Evolutionary conservation across 257 asterid species (phyloP), one percentile per base, ranked within the genome.

Genomic region (Scutellaria minor): DNA sequence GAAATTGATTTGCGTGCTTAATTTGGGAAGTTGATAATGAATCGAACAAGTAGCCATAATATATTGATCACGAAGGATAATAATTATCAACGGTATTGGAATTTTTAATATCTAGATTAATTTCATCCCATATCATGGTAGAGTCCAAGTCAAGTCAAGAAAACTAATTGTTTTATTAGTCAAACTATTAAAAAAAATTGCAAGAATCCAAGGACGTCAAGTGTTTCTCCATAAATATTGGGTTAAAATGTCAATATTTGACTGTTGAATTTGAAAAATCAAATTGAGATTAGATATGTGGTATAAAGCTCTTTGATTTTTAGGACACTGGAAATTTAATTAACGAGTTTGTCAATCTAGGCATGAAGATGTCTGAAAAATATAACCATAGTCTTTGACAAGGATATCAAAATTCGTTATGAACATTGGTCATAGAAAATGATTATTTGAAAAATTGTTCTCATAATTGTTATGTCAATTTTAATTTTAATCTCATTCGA

Each of bases 61-160:
- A 3, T 54, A 18, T 54, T 54, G 9, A 0, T 54, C 39, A 54
- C 39, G n/a, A 54, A 39, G 61, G 37, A 2, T 2, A 31, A 39
- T 6, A 39, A 13, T 0, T 13, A 22, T 8, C 41, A 42, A 62
- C 68, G 10, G 40, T 7, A 31, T 42, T 44, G 18, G 9, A 40
- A 62, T 40, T 40, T 40, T 40, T 41, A 13, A 40, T 6, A 9
- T 58, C 8, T 18, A 5, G 15, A 66, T 12, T 10, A 22, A 13
- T 41, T 10, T 6, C 15, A 64, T 15, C 68, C 52, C 27, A 24
- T 22, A 14, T 15, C 7, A 20, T 6, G 37, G 15, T 11, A 12
- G 22, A 20, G 51, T 51, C 20, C 37, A 67, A 67, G 72, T 67
- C 72, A 59, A 59, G 47, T 59, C 65, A 67, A 51, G 39, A 67